phyloP scores from a whole-genome alignment of 768 basidiomycete genomes.

The Termitomyces sp. region DNA sequence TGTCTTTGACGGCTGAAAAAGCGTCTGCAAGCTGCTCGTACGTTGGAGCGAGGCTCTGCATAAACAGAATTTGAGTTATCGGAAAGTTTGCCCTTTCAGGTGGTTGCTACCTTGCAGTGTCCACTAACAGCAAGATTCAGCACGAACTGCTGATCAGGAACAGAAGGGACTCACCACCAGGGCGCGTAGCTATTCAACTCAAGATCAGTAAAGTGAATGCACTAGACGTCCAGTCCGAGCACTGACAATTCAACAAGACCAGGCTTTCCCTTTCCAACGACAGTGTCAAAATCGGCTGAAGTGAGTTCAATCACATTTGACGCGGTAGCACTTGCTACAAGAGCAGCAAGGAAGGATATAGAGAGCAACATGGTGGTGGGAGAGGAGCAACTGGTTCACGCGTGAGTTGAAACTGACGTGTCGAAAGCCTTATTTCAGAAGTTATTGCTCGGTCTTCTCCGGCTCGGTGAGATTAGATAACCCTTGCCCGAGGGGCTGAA shows the following conservation, averaged over 20 bases:
- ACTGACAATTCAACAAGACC: constrained; percentile 90
- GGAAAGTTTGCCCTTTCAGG: neutral
- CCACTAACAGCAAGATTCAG: constrained; percentile 44
- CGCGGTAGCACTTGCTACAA: constrained; percentile 52
- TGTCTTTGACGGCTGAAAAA: constrained; percentile 72
- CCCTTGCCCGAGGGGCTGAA: neutral
- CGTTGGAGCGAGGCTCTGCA: constrained; percentile 76
- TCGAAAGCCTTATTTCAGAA: neutral
- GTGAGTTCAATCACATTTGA: constrained; percentile 83
- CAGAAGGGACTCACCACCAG: constrained; percentile 57
- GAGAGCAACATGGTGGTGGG: constrained; percentile 51
- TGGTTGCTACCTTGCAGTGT: constrained; percentile 72
- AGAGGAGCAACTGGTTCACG: constrained; percentile 12
- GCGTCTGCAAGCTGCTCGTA: constrained; percentile 90
- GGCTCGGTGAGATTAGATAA: neutral
- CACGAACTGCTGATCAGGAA: neutral
- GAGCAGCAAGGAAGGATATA: constrained; percentile 45
- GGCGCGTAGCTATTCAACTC: constrained; percentile 61
- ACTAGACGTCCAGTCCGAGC: neutral
- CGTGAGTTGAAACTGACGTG: constrained; percentile 14
- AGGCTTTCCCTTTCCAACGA: constrained; percentile 75
- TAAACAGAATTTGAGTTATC: constrained; percentile 2
- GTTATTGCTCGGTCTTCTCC: constrained; percentile 15
- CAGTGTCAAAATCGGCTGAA: constrained; percentile 66
- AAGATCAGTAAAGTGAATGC: neutral